A percentile compares a stretch with the other conserved stretches of the same genome.
Conservation (phyloP, 106 monocot species). For the Dactylorhiza incarnata region DNA sequence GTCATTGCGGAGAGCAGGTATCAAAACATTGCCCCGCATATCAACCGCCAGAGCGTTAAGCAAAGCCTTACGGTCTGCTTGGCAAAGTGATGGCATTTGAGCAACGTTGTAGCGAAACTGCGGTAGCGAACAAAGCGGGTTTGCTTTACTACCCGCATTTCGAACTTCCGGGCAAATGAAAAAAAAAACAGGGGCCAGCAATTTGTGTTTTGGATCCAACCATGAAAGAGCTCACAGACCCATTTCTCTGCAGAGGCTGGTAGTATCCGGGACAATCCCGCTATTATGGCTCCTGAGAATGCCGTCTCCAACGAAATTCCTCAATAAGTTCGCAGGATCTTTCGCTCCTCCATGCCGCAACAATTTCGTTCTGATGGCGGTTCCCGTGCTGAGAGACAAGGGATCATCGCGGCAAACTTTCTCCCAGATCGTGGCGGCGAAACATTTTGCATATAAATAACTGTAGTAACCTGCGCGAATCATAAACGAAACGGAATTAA, state of each 20-base stretch:
- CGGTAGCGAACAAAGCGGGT: too few species aligned
- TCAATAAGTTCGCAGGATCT: slow-evolving; percentile 52
- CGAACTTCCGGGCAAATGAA: not conserved
- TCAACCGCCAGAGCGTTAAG: too few species aligned
- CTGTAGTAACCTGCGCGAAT: slow-evolving; percentile 69
- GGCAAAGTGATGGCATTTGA: too few species aligned
- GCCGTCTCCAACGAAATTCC: slow-evolving; percentile 41
- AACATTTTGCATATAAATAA: slow-evolving; percentile 88
- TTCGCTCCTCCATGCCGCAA: slow-evolving; percentile 70
- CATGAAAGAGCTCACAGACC: slow-evolving; percentile 6
- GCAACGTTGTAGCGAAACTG: too few species aligned
- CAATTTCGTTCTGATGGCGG: slow-evolving; percentile 52
- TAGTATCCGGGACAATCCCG: slow-evolving; percentile 66
- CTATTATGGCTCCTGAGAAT: slow-evolving; percentile 36
- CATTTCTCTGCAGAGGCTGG: slow-evolving; percentile 47
- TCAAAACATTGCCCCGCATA: too few species aligned
- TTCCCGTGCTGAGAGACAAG: slow-evolving; percentile 48
- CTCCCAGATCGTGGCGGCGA: slow-evolving; percentile 85
- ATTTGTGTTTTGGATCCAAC: not conserved
- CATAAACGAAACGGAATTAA: not conserved
- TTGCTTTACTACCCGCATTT: too few species aligned
- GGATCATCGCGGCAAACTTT: slow-evolving; percentile 73
- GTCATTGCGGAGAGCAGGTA: too few species aligned
- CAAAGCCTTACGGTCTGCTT: too few species aligned
- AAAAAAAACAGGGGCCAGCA: not conserved